Evolutionary conservation across 2,329 filamentous ascomycete species (phyloP), one percentile per base, ranked within the genome.

Genomic region (Diaporthe citriasiana): DNA sequence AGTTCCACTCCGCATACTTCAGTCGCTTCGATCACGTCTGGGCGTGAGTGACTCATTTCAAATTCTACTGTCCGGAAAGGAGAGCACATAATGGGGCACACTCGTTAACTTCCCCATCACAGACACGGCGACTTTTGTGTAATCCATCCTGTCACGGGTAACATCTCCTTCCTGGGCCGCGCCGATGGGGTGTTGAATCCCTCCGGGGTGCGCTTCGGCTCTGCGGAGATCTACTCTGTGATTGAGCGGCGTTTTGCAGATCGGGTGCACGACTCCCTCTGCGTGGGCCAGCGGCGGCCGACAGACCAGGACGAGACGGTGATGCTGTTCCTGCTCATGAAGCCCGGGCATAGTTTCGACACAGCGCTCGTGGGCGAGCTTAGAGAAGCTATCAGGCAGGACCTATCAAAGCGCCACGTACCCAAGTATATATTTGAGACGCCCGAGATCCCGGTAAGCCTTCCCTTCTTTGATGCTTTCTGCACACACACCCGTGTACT

Each of bases 141-240:
- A 47, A 84, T 93, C 19, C 91, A 96, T 79, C 93, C 93, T 0
- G 77, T 83, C 5, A 95, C 93, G 1, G 89, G 90, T 9, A 88
- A 90, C 59, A 81, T 95, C 8, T 81, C 89, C 17, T 92, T 95
- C 77, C 87, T 94, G 0, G 93, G 93, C 1, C 87, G 93, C 1
- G 92, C 91, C 2, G 94, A 97, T 79, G 94, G 94, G 17, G 94
- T 97, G 2, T 83, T 97, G 69, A 97, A 97, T 79, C 94, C 94
- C 0, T 91, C 89, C 9, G 94, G 94, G 0, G 91, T 97, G 15
- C 88, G 94, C 0, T 97, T 97, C 78, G 94, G 94, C 0, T 93
- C 91, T 6, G 91, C 93, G 0, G 94, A 97, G 81, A 93, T 97
- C 45, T 97, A 97, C 81, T 89, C 88, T 17, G 92, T 95, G 0